These are phyloP conservation scores for Phytophthora chlamydospora DNA, from an alignment of 352 stramenopile genomes.

Conservation along the genomic window DNA sequence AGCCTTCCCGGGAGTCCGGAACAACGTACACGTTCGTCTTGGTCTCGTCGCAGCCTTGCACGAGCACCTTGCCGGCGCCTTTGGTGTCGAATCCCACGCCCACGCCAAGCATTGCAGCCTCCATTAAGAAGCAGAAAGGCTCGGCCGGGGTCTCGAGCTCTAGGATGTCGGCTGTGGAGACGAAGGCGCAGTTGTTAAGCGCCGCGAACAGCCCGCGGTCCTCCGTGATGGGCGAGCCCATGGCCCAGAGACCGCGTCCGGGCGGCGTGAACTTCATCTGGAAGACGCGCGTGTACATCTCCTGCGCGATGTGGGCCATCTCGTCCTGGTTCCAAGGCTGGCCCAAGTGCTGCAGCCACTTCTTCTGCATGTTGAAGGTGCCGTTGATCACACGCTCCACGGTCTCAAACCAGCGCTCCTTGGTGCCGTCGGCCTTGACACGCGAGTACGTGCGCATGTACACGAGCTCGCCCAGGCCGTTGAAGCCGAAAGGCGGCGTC, in stretches of 20 bases:
- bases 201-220: constrained; percentile 84
- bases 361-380: constrained; percentile 94
- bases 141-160: constrained; percentile 62
- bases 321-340: constrained; percentile 75
- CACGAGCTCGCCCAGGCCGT: constrained; percentile 93
- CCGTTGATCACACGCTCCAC: constrained; percentile 94
- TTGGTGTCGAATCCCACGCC: constrained; percentile 95
- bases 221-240: constrained; percentile 93
- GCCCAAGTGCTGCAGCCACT: constrained; percentile 63
- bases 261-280: constrained; percentile 95
- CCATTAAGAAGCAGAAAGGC: constrained; percentile 96
- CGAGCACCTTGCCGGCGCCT: constrained; percentile 67
- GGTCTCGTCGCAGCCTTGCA: constrained; percentile 38
- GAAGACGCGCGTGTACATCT: constrained; percentile 94
- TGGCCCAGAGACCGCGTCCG: constrained; percentile 92
- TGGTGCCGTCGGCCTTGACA: constrained; percentile 74
- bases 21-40: constrained; percentile 38
- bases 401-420: constrained; percentile 92
- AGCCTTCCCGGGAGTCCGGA: constrained; percentile 79
- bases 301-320: constrained; percentile 63
- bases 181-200: constrained; percentile 95
- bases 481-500: constrained; percentile 91
- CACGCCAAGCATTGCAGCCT: constrained; percentile 94
- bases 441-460: constrained; percentile 93
- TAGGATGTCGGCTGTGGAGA: constrained; percentile 83